Evolutionary conservation across 164 flowering plant genomes (phyloP).

Genomic region (Piper longum): DNA sequence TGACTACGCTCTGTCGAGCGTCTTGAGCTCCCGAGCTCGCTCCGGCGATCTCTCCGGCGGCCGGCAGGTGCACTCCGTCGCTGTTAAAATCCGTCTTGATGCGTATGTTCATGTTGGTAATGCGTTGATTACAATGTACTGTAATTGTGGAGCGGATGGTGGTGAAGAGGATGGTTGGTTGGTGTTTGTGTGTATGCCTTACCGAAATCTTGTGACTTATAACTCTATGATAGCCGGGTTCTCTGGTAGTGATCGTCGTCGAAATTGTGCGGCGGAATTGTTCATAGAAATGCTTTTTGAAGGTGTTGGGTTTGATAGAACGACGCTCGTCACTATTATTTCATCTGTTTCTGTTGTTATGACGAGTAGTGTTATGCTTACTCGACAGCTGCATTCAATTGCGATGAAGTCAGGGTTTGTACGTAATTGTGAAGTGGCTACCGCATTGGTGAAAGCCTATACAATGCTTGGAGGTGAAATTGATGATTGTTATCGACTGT

Average conservation of each 20-base stretch:
- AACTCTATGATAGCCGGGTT: slow-evolving; percentile 69
- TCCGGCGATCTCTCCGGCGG: slow-evolving; percentile 22
- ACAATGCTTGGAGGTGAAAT: slow-evolving; percentile 33
- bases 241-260: slow-evolving; percentile 13
- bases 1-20: slow-evolving; percentile 51
- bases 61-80: slow-evolving; percentile 50
- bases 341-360: slow-evolving; percentile 15
- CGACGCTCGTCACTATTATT: slow-evolving; percentile 38
- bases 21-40: slow-evolving; percentile 33
- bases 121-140: slow-evolving; percentile 70
- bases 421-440: slow-evolving; percentile 31
- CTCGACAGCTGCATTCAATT: slow-evolving; percentile 45
- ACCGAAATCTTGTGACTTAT: slow-evolving; percentile 41
- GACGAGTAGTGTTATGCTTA: slow-evolving; percentile 11
- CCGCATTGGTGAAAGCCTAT: slow-evolving; percentile 55
- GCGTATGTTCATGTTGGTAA: slow-evolving; percentile 47
- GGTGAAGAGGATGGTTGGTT: slow-evolving; percentile 28
- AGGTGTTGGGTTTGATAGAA: slow-evolving; percentile 45
- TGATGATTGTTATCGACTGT: slow-evolving; percentile 33
- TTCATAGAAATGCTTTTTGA: slow-evolving; percentile 33
- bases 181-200: slow-evolving; percentile 34
- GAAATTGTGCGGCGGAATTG: slow-evolving; percentile 19
- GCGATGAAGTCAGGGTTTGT: slow-evolving; percentile 29
- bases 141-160: slow-evolving; percentile 14
- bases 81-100: slow-evolving; percentile 39